Conservation (phyloP, 768 basidiomycete species). For the Sarcodon sp. region DNA sequence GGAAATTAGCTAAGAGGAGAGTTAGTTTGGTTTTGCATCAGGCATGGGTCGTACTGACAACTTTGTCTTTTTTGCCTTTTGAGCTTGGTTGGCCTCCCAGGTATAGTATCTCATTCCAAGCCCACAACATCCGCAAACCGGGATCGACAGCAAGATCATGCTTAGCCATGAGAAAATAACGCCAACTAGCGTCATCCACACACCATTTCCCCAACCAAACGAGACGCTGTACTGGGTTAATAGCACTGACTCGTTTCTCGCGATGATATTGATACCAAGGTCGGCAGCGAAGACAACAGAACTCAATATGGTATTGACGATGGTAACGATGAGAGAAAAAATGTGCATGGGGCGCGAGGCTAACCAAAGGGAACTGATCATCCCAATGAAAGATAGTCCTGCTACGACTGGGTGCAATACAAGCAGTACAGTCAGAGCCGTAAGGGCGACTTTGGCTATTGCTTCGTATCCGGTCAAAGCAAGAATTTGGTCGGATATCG, state of each 20-base stretch:
- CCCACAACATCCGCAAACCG: constrained; percentile 59
- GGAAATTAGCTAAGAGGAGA: too few relatives aligned
- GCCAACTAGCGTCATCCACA: constrained; percentile 60
- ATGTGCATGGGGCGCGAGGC: constrained; percentile 43
- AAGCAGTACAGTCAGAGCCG: constrained; percentile 34
- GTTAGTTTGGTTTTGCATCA: too few relatives aligned
- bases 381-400: constrained; percentile 40
- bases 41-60: too few relatives aligned
- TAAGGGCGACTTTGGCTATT: constrained; percentile 34
- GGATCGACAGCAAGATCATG: constrained; percentile 45
- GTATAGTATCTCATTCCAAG: constrained; percentile 20
- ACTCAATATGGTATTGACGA: constrained; percentile 41
- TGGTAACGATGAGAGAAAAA: constrained; percentile 41
- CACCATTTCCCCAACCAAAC: constrained; percentile 49
- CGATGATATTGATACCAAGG: constrained; percentile 44
- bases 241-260: constrained; percentile 27
- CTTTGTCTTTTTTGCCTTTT: too few relatives aligned
- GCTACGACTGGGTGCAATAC: constrained; percentile 59
- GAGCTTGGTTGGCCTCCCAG: neutral
- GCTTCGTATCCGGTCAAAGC: constrained; percentile 28
- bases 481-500: constrained; percentile 28
- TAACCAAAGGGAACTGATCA: constrained; percentile 44
- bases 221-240: constrained; percentile 27
- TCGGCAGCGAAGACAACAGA: constrained; percentile 49
- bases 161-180: constrained; percentile 45